These are phyloP conservation scores for Xerocomus brunneocitrinus DNA, from an alignment of 768 basidiomycete genomes.

Conservation along the genomic window DNA sequence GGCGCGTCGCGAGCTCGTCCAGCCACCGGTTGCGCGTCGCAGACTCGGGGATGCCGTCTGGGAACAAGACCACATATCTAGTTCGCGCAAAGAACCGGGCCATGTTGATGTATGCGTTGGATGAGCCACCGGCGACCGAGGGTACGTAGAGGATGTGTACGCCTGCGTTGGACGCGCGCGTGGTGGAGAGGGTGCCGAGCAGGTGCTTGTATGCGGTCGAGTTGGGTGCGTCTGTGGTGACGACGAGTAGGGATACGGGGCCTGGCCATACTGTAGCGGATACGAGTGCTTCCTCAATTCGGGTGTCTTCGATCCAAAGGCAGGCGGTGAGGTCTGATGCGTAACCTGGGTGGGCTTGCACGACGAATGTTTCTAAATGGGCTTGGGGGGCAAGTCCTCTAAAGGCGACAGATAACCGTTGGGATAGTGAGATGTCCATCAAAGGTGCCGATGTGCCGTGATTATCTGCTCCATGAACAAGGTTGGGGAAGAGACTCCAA, in stretches of 20 bases:
- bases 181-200: slow-evolving; percentile 9
- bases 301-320: slow-evolving; percentile 41
- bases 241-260: slow-evolving; percentile 47
- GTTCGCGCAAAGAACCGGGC: slow-evolving; percentile 57
- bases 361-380: slow-evolving; percentile 35
- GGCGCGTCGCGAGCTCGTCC: slow-evolving; percentile 6
- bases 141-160: slow-evolving; percentile 46
- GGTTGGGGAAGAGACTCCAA: background rate
- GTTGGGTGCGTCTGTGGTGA: slow-evolving; percentile 33
- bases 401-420: slow-evolving; percentile 36
- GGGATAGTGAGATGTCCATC: slow-evolving; percentile 26
- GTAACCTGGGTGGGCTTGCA: slow-evolving; percentile 17
- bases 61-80: slow-evolving; percentile 46
- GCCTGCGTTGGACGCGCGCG: slow-evolving; percentile 27
- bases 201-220: slow-evolving; percentile 22
- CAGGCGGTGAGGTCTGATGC: slow-evolving; percentile 40
- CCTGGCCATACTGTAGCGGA: slow-evolving; percentile 46
- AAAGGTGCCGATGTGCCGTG: slow-evolving; percentile 16
- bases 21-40: slow-evolving; percentile 19
- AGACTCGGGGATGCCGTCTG: slow-evolving; percentile 35
- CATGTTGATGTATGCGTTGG: slow-evolving; percentile 57
- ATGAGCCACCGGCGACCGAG: slow-evolving; percentile 34
- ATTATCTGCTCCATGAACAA: background rate
- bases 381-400: slow-evolving; percentile 23
- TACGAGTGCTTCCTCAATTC: slow-evolving; percentile 30